Evolutionary conservation across 306 rosid genomes (phyloP), one percentile per base, ranked within the genome.

Genomic region (Lathyrus aphaca): DNA sequence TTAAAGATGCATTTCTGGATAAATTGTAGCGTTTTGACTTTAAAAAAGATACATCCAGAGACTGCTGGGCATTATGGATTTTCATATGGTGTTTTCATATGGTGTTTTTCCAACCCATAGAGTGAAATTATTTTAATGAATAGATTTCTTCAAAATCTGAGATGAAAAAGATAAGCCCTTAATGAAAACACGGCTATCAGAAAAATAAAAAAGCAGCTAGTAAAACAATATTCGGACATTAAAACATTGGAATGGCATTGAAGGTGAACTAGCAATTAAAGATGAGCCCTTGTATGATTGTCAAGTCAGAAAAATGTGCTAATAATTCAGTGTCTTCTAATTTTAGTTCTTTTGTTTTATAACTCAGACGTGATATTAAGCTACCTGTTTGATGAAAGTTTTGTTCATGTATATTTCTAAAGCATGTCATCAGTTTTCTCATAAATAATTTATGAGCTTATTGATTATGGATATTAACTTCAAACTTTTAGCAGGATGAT

Each of bases 221-320:
- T 91, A 17, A 91, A 91, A 87, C 96, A 91, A n/a, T n/a, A n/a
- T n/a, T n/a, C n/a, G n/a, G n/a, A n/a, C n/a, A n/a, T n/a, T n/a
- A n/a, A n/a, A 91, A 87, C 96, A 91, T 74, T 93, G 87, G 80
- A 89, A 51, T 82, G 94, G 97, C 68, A 85, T 84, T 74, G 86
- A 86, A 67, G 97, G 97, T 74, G 84, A 75, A 84, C 75, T 91
- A 42, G 69, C 96, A 19, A 87, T 91, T 80, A 84, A n/a, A n/a
- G n/a, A n/a, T n/a, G n/a, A n/a, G n/a, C 96, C 94, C 5, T 81
- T 86, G 82, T 88, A 84, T 73, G 84, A 89, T 79, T 91, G 97
- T 83, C 96, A 91, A 91, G 97, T 91, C 69, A 65, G 91, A 84
- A 84, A 62, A 62, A 35, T 10, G 35, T 29, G 18, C 76, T 10